These are phyloP conservation scores for Allantophomopsis lycopodina DNA, from an alignment of 2,329 filamentous ascomycete species.

Conservation along the genomic window DNA sequence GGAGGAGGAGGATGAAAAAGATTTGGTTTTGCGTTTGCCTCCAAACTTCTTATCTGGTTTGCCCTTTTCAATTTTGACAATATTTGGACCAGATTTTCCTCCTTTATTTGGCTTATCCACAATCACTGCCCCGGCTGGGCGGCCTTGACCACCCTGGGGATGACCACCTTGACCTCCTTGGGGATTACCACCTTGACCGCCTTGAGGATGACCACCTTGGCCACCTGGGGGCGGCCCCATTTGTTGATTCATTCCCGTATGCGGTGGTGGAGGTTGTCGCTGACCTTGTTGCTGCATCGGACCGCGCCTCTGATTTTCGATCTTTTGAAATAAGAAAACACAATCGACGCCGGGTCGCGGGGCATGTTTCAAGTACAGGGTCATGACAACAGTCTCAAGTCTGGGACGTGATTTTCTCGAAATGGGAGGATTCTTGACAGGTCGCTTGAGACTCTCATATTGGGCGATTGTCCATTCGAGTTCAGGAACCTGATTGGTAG, in stretches of 20 bases:
- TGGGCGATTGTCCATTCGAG: slow-evolving; percentile 17
- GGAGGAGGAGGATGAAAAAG: too few species aligned
- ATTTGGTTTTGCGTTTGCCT: too few species aligned
- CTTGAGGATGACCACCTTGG: neutral
- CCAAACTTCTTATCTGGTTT: too few species aligned
- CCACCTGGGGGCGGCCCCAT: slow-evolving; percentile 3
- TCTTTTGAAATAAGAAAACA: slow-evolving; percentile 6
- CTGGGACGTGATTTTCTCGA: slow-evolving; percentile 6
- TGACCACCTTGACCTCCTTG: too few species aligned
- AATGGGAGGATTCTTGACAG: too few species aligned
- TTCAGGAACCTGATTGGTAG: slow-evolving; percentile 8
- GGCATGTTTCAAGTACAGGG: slow-evolving; percentile 12
- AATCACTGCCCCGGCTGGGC: too few species aligned
- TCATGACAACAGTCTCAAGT: slow-evolving; percentile 13
- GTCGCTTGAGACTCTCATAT: slow-evolving; percentile 6
- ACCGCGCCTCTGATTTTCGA: slow-evolving; percentile 8
- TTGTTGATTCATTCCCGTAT: slow-evolving; percentile 3
- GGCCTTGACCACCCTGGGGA: too few species aligned
- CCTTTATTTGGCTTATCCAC: too few species aligned
- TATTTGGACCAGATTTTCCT: too few species aligned
- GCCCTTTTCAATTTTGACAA: too few species aligned
- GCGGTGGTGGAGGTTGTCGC: too few species aligned
- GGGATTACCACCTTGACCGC: too few species aligned
- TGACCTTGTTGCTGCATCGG: neutral
- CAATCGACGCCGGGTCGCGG: slow-evolving; percentile 8